A percentile compares a stretch with the other conserved stretches of the same genome.
These are phyloP conservation scores for Astraeus odoratus DNA, from an alignment of 768 basidiomycete species.

Conservation along the genomic window DNA sequence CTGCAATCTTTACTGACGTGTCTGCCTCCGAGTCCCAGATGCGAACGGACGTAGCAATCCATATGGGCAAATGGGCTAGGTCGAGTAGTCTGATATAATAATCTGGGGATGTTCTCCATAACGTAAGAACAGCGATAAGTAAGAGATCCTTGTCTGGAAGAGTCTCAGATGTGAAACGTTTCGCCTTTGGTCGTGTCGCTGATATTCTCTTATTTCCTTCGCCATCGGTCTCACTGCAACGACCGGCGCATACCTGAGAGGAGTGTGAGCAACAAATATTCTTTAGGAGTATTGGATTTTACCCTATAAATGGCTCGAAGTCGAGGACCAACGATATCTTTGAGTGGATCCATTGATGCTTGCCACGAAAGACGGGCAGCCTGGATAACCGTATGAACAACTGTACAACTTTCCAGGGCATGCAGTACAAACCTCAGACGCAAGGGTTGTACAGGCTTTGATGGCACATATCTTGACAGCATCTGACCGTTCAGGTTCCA, in stretches of 20 bases:
- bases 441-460: slow-evolving; percentile 62
- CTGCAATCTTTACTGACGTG: slow-evolving; percentile 56
- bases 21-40: slow-evolving; percentile 62
- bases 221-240: slow-evolving; percentile 56
- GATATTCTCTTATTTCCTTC: slow-evolving; percentile 48
- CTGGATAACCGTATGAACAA: slow-evolving; percentile 27
- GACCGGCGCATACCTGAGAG: slow-evolving; percentile 41
- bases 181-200: slow-evolving; percentile 53
- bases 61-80: slow-evolving; percentile 35
- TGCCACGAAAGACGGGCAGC: slow-evolving; percentile 51
- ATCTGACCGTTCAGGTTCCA: slow-evolving; percentile 74
- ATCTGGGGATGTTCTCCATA: slow-evolving; percentile 53
- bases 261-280: slow-evolving; percentile 7
- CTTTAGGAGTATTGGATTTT: slow-evolving; percentile 11
- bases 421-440: slow-evolving; percentile 47
- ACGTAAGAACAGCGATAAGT: slow-evolving; percentile 56
- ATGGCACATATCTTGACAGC: slow-evolving; percentile 75
- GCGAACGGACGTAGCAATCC: slow-evolving; percentile 41
- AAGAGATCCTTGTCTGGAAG: slow-evolving; percentile 66
- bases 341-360: slow-evolving; percentile 42
- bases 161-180: slow-evolving; percentile 49
- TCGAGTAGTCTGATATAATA: slow-evolving; percentile 48
- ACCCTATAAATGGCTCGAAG: slow-evolving; percentile 55
- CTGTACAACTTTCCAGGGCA: background rate
- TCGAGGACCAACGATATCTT: slow-evolving; percentile 38